Base-by-base conservation (phyloP, 108 stramenopile genomes). In the Aureococcus anophagefferens region DNA sequence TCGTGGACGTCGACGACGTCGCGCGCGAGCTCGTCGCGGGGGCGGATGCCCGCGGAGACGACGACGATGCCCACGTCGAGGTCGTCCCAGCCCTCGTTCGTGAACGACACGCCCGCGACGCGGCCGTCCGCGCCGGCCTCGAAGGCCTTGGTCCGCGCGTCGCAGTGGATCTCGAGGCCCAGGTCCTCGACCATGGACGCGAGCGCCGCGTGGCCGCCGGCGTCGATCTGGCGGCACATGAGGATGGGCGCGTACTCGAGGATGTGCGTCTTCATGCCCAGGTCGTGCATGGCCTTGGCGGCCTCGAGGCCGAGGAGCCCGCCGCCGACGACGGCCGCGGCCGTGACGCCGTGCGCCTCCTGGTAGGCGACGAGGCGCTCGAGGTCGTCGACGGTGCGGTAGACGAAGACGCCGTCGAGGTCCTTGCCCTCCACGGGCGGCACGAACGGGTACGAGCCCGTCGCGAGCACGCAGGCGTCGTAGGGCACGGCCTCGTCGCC, bases 171-270 rank as follows among this genome's bases (percentile, higher is more conserved):
- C 75, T 93, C 75, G 62, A 93, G 87, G 29, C 94, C 94, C 89
- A 95, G 90, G 64, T 79, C 81, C 76, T 93, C 91, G 74, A 95
- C 93, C 74, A 88, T 93, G 35, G 87, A 86, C 18, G 90, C 93
- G 29, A 95, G 84, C 31, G 90, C 91, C 71, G 90, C 88, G 84
- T 93, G 92, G 4, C 91, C 94, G 33, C 90, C 93, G 72, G 91
- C 80, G 73, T 95, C 94, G 72, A 95, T 93, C 80, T 92, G 91
- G 67, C 94, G 94, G 73, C 94, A 93, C 94, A 95, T 95, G 45
- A 95, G 82, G 71, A 89, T 91, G 63, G 88, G 89, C 14, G 94
- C 93, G 79, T 89, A 93, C 69, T 95, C 94, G 72, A 95, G 89
- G 35, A 81, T 90, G 76, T 93, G 93, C 33, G 88, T 87, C 51